A percentile compares a stretch with the other conserved stretches of the same genome.
Conservation (phyloP, 2,329 filamentous ascomycete species). For the Trichoderma aggressivum region DNA sequence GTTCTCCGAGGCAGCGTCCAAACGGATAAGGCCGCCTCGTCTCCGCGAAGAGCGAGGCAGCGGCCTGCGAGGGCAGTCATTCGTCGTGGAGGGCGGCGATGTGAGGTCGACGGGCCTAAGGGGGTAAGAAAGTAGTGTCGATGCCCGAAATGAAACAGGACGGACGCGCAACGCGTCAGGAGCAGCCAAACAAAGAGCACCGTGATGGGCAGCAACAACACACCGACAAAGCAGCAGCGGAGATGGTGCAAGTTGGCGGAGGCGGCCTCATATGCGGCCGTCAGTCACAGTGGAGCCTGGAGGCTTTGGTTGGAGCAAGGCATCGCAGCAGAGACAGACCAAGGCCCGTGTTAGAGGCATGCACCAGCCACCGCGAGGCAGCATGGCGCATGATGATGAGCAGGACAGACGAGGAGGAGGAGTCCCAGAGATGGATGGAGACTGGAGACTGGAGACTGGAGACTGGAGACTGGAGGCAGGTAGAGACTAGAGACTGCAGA, state of each 20-base stretch:
- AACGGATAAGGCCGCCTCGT: conserved; percentile 9
- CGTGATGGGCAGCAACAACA: conserved; percentile 29
- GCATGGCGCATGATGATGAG: conserved; percentile 17
- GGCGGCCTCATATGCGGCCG: conserved; percentile 35
- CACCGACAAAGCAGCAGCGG: conserved; percentile 34
- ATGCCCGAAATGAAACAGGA: conserved; percentile 19
- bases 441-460: not conserved
- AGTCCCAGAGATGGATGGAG: not conserved
- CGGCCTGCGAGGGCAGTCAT: not conserved
- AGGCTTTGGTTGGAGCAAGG: conserved; percentile 25
- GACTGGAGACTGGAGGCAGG: not conserved
- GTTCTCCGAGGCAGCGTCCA: conserved; percentile 7
- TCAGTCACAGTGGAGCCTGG: conserved; percentile 34
- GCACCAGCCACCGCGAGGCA: conserved; percentile 17
- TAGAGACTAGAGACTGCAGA: not conserved
- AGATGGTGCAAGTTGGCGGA: conserved; percentile 22
- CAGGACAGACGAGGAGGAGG: not conserved
- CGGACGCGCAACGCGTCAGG: conserved; percentile 15
- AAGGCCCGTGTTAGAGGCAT: conserved; percentile 19
- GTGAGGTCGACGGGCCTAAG: conserved; percentile 2
- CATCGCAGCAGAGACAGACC: not conserved
- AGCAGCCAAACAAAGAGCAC: conserved; percentile 28
- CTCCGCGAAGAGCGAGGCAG: conserved; percentile 3
- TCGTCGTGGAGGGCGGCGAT: conserved; percentile 12
- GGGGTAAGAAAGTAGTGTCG: conserved; percentile 20